Percentiles rank a stretch among this genome's conserved stretches.
Evolutionary conservation across 305 asterid species (phyloP).

Genomic region (Fraxinus albicans): DNA sequence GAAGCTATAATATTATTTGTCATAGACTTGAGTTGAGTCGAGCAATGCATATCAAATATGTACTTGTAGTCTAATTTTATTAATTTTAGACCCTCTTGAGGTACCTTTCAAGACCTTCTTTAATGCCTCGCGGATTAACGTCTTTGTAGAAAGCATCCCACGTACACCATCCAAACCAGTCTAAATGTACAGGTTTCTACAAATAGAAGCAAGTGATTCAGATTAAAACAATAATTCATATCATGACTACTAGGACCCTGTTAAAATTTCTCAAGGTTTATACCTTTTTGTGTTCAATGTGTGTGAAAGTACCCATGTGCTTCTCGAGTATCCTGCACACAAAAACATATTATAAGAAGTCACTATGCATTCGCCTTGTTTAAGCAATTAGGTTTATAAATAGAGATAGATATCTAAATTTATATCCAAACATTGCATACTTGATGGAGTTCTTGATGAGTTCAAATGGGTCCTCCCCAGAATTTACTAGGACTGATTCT

Average conservation of each 20-base stretch:
- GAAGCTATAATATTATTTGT: not conserved
- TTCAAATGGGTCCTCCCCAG: conserved; percentile 43
- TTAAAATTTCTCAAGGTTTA: not conserved
- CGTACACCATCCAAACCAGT: conserved; percentile 61
- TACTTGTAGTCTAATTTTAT: not conserved
- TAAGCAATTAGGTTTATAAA: not conserved
- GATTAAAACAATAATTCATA: not conserved
- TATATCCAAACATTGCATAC: conserved; percentile 17
- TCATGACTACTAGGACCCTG: not conserved
- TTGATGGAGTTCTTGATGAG: conserved; percentile 38
- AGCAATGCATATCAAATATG: not conserved
- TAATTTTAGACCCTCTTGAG: not conserved
- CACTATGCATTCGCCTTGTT: not conserved
- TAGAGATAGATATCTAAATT: not conserved
- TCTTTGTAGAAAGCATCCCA: conserved; percentile 58
- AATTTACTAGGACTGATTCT: conserved; percentile 36
- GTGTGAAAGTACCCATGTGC: conserved; percentile 48
- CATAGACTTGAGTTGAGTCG: not conserved
- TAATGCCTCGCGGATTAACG: conserved; percentile 42
- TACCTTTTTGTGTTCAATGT: conserved; percentile 45
- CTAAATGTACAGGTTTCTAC: conserved; percentile 45
- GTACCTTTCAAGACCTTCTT: conserved; percentile 48
- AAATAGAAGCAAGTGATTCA: conserved; percentile 1
- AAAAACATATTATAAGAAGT: not conserved
- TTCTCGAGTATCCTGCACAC: conserved; percentile 40